phyloP scores from a whole-genome alignment of 768 basidiomycete species.

The Royoungia palumana region DNA sequence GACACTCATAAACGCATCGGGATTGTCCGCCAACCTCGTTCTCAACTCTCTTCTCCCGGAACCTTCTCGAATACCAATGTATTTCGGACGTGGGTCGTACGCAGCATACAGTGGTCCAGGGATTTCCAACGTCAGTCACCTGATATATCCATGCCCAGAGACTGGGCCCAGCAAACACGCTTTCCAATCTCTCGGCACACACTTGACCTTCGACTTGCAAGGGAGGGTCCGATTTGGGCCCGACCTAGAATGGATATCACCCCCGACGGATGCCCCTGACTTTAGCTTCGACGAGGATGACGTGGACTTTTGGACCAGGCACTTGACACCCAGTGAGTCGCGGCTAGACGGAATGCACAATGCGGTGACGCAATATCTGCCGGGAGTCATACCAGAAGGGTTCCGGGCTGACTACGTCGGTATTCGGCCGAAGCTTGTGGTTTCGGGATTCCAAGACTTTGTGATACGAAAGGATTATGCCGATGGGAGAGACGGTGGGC shows the following conservation, averaged over 20 bases:
- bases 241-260: slow-evolving; percentile 83
- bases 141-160: slow-evolving; percentile 91
- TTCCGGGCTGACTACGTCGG: slow-evolving; percentile 82
- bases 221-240: slow-evolving; percentile 90
- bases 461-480: slow-evolving; percentile 64
- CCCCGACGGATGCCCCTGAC: slow-evolving; percentile 34
- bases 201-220: slow-evolving; percentile 82
- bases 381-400: slow-evolving; percentile 54
- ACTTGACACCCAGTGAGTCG: slow-evolving; percentile 62
- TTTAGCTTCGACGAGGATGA: slow-evolving; percentile 40
- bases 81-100: slow-evolving; percentile 83
- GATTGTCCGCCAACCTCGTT: slow-evolving; percentile 67
- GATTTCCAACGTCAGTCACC: slow-evolving; percentile 57
- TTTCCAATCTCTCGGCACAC: slow-evolving; percentile 88
- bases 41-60: slow-evolving; percentile 66
- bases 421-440: slow-evolving; percentile 82
- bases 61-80: slow-evolving; percentile 62
- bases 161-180: slow-evolving; percentile 53
- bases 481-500: slow-evolving; percentile 28
- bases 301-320: slow-evolving; percentile 71
- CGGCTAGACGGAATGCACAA: slow-evolving; percentile 61
- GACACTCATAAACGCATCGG: slow-evolving; percentile 80
- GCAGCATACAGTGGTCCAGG: slow-evolving; percentile 85
- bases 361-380: slow-evolving; percentile 74
- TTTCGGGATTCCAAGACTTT: slow-evolving; percentile 87